These are phyloP conservation scores for Turnera subulata DNA, from an alignment of 345 rosid genomes.

Conservation along the genomic window DNA sequence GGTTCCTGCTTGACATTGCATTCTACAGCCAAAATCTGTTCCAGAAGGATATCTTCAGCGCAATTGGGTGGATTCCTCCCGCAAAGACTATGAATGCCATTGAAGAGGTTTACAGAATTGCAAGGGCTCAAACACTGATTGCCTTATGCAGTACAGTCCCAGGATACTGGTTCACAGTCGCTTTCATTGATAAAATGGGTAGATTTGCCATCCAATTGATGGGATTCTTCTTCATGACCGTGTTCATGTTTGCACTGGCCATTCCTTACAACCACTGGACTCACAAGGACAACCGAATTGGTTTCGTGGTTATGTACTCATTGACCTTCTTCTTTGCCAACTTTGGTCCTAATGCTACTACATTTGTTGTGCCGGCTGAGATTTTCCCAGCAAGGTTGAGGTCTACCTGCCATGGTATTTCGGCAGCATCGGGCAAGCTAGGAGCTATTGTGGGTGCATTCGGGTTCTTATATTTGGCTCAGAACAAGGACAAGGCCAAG, in stretches of 20 bases:
- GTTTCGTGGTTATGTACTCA: constrained; percentile 67
- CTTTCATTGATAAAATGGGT: constrained; percentile 59
- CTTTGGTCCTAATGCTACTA: constrained; percentile 88
- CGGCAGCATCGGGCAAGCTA: constrained; percentile 79
- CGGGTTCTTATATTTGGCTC: constrained; percentile 79
- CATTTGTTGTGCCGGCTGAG: constrained; percentile 85
- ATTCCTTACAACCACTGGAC: constrained; percentile 87
- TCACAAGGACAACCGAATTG: constrained; percentile 60
- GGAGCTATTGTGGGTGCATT: constrained; percentile 93
- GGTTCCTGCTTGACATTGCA: constrained; percentile 87
- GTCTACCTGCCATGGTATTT: constrained; percentile 87
- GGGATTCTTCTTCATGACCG: constrained; percentile 93
- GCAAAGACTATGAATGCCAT: constrained; percentile 75
- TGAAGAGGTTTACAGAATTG: constrained; percentile 67
- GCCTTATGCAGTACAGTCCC: constrained; percentile 80
- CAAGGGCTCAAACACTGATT: constrained; percentile 79
- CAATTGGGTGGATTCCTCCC: constrained; percentile 78
- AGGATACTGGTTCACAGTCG: constrained; percentile 86
- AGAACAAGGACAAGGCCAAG: constrained; percentile 57
- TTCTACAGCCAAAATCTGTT: constrained; percentile 81
- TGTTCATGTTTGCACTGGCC: constrained; percentile 80
- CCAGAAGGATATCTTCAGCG: constrained; percentile 83
- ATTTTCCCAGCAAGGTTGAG: constrained; percentile 85
- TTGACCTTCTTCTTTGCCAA: constrained; percentile 83
- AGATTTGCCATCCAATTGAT: constrained; percentile 75